phyloP scores from a whole-genome alignment of 768 basidiomycete species.

The Antrodiella citrinella region DNA sequence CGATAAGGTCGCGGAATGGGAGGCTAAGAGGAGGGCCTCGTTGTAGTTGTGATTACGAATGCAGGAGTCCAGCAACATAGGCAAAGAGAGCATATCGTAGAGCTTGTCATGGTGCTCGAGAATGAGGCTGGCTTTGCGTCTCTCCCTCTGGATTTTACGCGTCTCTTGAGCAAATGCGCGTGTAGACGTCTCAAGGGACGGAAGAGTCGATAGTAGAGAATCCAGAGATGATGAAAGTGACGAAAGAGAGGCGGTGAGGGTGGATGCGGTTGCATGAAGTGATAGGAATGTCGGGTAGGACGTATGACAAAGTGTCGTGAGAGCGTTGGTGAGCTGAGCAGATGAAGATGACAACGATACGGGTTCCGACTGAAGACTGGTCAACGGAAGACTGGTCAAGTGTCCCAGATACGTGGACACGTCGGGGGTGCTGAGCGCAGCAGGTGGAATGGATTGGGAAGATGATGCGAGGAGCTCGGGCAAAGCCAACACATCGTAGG shows the following conservation, averaged over 20 bases:
- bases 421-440: constrained; percentile 15
- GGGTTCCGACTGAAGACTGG: constrained; percentile 67
- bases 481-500: constrained; percentile 12
- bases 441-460: constrained; percentile 6
- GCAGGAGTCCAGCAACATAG: constrained; percentile 86
- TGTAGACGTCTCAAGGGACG: constrained; percentile 68
- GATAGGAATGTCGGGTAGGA: constrained; percentile 90
- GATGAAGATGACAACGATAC: constrained; percentile 72
- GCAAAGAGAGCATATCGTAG: constrained; percentile 84
- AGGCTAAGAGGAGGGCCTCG: constrained; percentile 81
- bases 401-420: constrained; percentile 49
- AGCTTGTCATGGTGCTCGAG: constrained; percentile 93
- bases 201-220: constrained; percentile 62
- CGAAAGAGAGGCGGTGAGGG: constrained; percentile 62
- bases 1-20: constrained; percentile 50
- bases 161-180: constrained; percentile 64
- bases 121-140: constrained; percentile 74
- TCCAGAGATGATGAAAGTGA: constrained; percentile 71
- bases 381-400: constrained; percentile 57
- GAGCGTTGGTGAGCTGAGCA: constrained; percentile 79
- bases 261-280: constrained; percentile 73
- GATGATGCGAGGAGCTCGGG: constrained; percentile 15
- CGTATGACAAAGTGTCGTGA: constrained; percentile 84
- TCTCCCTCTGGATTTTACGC: constrained; percentile 65
- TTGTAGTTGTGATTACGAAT: constrained; percentile 88